Percentiles rank a stretch among this genome's conserved stretches.
Evolutionary conservation across 2,329 filamentous ascomycete genomes (phyloP).

Genomic region (Colletotrichum theobromicola): DNA sequence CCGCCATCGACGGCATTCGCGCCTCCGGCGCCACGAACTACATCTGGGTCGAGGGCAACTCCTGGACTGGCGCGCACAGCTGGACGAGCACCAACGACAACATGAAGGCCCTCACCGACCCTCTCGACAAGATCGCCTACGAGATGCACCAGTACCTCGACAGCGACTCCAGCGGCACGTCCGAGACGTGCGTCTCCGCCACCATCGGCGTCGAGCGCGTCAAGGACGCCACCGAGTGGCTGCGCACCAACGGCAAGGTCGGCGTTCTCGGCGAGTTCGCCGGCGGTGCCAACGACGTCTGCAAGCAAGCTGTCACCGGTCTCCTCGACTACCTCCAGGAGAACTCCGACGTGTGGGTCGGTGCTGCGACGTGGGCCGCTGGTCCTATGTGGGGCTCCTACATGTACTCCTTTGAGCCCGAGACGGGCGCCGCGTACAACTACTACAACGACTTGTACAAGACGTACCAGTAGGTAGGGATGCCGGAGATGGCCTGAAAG

Average conservation of each 20-base stretch:
- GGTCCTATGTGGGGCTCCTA: slow-evolving; percentile 58
- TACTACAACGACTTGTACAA: slow-evolving; percentile 19
- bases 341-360: slow-evolving; percentile 57
- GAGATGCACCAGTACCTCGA: slow-evolving; percentile 61
- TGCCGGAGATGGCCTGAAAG: rapidly evolving
- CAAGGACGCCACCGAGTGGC: slow-evolving; percentile 49
- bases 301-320: slow-evolving; percentile 50
- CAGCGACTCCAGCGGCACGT: slow-evolving; percentile 50
- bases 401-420: slow-evolving; percentile 43
- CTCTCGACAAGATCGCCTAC: slow-evolving; percentile 47
- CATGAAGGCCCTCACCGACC: slow-evolving; percentile 47
- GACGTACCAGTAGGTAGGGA: slow-evolving; percentile 15
- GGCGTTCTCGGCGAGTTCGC: slow-evolving; percentile 57
- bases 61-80: slow-evolving; percentile 47
- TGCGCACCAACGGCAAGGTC: slow-evolving; percentile 51
- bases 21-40: slow-evolving; percentile 53
- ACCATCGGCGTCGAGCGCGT: slow-evolving; percentile 49
- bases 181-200: slow-evolving; percentile 42
- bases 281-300: slow-evolving; percentile 50
- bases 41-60: slow-evolving; percentile 55
- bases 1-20: slow-evolving; percentile 61
- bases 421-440: slow-evolving; percentile 38
- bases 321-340: slow-evolving; percentile 52
- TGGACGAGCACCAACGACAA: slow-evolving; percentile 35
- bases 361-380: slow-evolving; percentile 49